These are phyloP conservation scores for Thelephora terrestris DNA, from an alignment of 1,284 basidiomycete genomes.

Conservation along the genomic window DNA sequence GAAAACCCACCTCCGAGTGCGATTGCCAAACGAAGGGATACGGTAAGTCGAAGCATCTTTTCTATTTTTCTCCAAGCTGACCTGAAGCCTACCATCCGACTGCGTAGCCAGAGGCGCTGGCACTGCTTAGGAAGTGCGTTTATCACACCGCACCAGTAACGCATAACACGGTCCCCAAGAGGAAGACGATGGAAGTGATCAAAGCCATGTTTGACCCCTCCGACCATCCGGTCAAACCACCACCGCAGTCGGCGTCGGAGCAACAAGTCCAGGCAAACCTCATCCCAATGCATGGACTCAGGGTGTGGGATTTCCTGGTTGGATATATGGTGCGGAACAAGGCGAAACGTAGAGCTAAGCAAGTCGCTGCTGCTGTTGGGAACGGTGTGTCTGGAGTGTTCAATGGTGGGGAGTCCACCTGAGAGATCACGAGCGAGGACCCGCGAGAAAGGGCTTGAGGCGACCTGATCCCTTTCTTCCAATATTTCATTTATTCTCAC, in stretches of 20 bases:
- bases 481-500: too few species aligned
- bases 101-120: conserved; percentile 40
- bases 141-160: conserved; percentile 47
- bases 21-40: conserved; percentile 53
- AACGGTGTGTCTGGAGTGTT: too few species aligned
- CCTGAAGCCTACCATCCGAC: conserved; percentile 2
- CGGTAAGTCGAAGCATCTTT: conserved; percentile 25
- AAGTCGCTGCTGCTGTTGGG: too few species aligned
- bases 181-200: conserved; percentile 34
- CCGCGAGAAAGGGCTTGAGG: too few species aligned
- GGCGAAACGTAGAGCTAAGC: too few species aligned
- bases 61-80: background rate
- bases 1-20: conserved; percentile 54
- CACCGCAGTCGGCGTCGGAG: conserved; percentile 47
- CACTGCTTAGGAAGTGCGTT: conserved; percentile 45
- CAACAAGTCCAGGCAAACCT: conserved; percentile 35
- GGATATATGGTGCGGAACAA: conserved; percentile 21
- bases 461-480: too few species aligned
- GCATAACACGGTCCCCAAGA: conserved; percentile 41
- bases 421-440: conserved; percentile 2
- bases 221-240: conserved; percentile 38
- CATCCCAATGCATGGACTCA: conserved; percentile 40
- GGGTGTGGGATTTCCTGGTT: conserved; percentile 43
- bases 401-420: too few species aligned
- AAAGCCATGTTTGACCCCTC: conserved; percentile 40